These are phyloP conservation scores for Xylaria grammica DNA, from an alignment of 495 filamentous ascomycete genomes.

Conservation along the genomic window DNA sequence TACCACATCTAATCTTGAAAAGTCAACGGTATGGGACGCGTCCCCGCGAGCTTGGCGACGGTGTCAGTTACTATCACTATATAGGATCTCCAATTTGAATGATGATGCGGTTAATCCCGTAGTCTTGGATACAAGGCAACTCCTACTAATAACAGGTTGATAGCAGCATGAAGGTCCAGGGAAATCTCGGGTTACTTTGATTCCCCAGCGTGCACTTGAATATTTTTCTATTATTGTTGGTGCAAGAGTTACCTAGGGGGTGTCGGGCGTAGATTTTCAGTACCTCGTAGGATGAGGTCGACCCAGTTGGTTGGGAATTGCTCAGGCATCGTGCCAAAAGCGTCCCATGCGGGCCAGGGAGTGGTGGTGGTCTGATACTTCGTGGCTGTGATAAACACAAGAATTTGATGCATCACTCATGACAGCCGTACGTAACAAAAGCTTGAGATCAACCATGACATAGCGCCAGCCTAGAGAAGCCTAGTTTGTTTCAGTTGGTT, in stretches of 20 bases:
- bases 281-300: conserved; percentile 9
- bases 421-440: not conserved
- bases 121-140: too few species aligned
- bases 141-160: too few species aligned
- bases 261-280: not conserved
- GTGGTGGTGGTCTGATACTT: conserved; percentile 1
- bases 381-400: not conserved
- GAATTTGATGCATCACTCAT: not conserved
- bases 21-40: not conserved
- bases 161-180: too few species aligned
- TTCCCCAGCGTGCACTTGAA: not conserved
- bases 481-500: conserved; percentile 4
- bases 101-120: conserved; percentile 4
- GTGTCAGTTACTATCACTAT: not conserved
- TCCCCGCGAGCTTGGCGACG: not conserved
- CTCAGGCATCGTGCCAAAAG: conserved; percentile 9
- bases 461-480: not conserved
- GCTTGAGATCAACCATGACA: not conserved
- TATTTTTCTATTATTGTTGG: not conserved
- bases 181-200: not conserved
- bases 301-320: conserved; percentile 8
- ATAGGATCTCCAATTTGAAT: not conserved
- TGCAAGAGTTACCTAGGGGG: not conserved
- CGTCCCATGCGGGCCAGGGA: not conserved
- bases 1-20: not conserved